These are phyloP conservation scores for Haplosporangium sp. DNA, from an alignment of 371 early-diverging fungal genomes.

Conservation along the genomic window DNA sequence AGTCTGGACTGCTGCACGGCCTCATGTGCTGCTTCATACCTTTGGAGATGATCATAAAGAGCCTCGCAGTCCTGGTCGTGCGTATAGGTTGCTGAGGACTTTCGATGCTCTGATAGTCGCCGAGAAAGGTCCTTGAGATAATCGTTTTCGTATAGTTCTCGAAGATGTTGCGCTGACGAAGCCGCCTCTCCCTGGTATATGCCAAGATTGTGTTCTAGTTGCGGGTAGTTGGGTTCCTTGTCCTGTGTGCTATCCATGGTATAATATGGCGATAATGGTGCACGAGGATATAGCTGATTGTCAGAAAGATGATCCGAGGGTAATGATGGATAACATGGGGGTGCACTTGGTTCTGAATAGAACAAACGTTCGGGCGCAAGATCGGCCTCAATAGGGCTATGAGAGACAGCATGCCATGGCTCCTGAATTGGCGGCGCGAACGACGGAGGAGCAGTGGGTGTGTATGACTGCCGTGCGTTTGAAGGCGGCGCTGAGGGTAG, in stretches of 20 bases:
- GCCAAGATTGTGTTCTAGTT: constrained; percentile 2
- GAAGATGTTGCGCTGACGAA: constrained; percentile 9
- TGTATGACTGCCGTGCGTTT: not conserved
- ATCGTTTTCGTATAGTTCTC: constrained; percentile 17
- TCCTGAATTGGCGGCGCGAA: constrained; percentile 5
- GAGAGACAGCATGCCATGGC: constrained; percentile 23
- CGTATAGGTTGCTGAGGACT: not conserved
- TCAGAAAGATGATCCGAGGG: not conserved
- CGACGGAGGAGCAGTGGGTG: constrained; percentile 3
- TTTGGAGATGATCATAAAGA: constrained; percentile 23
- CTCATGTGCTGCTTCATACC: constrained; percentile 35
- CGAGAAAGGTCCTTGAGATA: constrained; percentile 12
- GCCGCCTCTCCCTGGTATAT: not conserved
- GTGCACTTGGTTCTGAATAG: constrained; percentile 15
- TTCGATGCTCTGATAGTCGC: constrained; percentile 14
- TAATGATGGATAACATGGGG: constrained; percentile 13
- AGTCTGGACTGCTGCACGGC: constrained; percentile 35
- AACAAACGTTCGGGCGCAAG: constrained; percentile 7
- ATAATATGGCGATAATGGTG: not conserved
- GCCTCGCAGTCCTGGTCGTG: constrained; percentile 4
- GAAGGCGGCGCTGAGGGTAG: constrained; percentile 12
- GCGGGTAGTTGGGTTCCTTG: not conserved
- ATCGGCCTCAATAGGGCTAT: constrained; percentile 18
- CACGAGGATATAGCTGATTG: constrained; percentile 7
- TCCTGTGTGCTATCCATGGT: not conserved